These are phyloP conservation scores for Solanum chiquidenum DNA, from an alignment of 257 asterid species.

Conservation along the genomic window DNA sequence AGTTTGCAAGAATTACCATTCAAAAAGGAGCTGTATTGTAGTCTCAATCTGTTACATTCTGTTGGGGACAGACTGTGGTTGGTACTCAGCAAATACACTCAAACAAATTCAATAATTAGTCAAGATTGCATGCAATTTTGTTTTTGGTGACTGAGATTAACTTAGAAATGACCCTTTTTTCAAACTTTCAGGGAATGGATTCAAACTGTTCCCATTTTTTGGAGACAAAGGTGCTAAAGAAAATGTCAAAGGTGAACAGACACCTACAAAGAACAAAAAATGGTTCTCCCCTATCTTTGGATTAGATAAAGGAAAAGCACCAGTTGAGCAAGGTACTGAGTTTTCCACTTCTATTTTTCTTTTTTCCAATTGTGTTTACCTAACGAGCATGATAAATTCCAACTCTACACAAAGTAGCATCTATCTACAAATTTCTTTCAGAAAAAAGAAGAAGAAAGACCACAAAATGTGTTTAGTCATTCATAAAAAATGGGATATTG, in stretches of 20 bases:
- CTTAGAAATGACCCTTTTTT: background rate
- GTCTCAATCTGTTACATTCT: background rate
- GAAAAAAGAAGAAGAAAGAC: background rate
- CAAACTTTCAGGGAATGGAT: slow-evolving; percentile 49
- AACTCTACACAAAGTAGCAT: background rate
- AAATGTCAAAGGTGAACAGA: slow-evolving; percentile 21
- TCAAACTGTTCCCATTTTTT: slow-evolving; percentile 29
- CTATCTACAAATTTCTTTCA: background rate
- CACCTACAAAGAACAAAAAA: slow-evolving; percentile 24
- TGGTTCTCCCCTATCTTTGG: slow-evolving; percentile 48
- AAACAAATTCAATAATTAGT: background rate
- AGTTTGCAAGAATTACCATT: background rate
- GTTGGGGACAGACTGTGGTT: background rate
- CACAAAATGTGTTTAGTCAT: background rate
- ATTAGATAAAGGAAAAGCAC: slow-evolving; percentile 30
- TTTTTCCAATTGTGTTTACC: background rate
- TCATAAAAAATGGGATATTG: background rate
- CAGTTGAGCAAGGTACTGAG: slow-evolving; percentile 40
- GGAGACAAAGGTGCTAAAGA: slow-evolving; percentile 29
- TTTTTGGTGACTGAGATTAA: background rate
- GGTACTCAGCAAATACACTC: background rate
- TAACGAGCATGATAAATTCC: background rate
- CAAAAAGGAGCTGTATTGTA: background rate
- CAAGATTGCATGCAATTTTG: background rate
- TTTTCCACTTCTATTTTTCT: background rate